Conservation (phyloP, 345 rosid genomes). For the Draba incana region DNA sequence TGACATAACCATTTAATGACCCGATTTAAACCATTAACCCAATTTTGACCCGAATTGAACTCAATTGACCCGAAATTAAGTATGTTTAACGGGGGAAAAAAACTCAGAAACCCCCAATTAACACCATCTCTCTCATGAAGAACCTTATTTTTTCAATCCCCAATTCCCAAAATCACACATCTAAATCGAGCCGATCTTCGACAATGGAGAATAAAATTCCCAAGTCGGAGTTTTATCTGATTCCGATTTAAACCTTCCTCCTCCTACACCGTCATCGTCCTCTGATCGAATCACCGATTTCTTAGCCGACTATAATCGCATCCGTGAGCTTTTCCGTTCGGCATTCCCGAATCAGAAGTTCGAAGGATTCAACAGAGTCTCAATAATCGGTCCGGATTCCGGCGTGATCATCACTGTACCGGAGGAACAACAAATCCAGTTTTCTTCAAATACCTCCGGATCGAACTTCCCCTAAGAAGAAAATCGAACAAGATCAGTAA, state of each 20-base stretch:
- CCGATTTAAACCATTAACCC: too few relatives aligned
- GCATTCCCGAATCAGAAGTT: slow-evolving; percentile 54
- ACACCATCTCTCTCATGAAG: too few relatives aligned
- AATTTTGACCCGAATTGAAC: too few relatives aligned
- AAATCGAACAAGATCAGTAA: slow-evolving; percentile 22
- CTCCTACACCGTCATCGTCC: slow-evolving; percentile 9
- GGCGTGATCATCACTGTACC: slow-evolving; percentile 56
- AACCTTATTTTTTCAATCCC: too few relatives aligned
- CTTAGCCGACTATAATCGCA: slow-evolving; percentile 56
- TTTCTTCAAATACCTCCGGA: slow-evolving; percentile 57
- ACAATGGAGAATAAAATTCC: too few relatives aligned
- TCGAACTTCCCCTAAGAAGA: slow-evolving; percentile 54
- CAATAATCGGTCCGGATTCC: slow-evolving; percentile 49
- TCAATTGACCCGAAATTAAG: too few relatives aligned
- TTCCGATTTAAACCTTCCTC: slow-evolving; percentile 45
- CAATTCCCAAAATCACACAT: too few relatives aligned
- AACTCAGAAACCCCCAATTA: too few relatives aligned
- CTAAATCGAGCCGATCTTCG: too few relatives aligned
- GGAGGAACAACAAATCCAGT: slow-evolving; percentile 40
- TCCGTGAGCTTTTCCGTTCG: slow-evolving; percentile 61
- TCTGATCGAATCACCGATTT: slow-evolving; percentile 42
- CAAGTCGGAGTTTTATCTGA: slow-evolving; percentile 17
- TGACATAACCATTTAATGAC: too few relatives aligned
- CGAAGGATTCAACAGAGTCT: too few relatives aligned
- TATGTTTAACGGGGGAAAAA: too few relatives aligned